Evolutionary conservation across 2,329 filamentous ascomycete species (phyloP).

Genomic region (Neonectria punicea): DNA sequence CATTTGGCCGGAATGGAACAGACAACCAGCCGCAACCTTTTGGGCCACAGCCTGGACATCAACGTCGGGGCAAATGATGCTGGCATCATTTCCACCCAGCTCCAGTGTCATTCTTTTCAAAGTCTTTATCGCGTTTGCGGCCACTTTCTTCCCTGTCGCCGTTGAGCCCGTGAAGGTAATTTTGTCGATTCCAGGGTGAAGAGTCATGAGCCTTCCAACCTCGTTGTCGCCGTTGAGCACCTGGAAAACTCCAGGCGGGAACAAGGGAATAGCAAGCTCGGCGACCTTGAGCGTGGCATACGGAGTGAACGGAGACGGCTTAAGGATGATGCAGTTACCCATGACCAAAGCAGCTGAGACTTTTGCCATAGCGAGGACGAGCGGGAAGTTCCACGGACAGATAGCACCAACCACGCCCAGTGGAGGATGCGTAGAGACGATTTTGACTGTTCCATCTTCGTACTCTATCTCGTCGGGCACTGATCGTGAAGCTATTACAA

Average conservation of each 20-base stretch:
- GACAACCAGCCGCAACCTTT: slow-evolving; percentile 56
- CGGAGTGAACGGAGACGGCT: slow-evolving; percentile 67
- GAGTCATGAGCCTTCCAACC: slow-evolving; percentile 66
- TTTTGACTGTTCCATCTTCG: not conserved
- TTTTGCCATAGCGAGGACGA: slow-evolving; percentile 62
- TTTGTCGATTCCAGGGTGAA: slow-evolving; percentile 67
- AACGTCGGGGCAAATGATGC: slow-evolving; percentile 66
- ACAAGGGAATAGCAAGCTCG: slow-evolving; percentile 64
- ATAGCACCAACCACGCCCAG: slow-evolving; percentile 58
- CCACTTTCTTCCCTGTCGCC: slow-evolving; percentile 70
- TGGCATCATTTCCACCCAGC: slow-evolving; percentile 67
- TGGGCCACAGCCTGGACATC: slow-evolving; percentile 52
- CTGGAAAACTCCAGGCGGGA: slow-evolving; percentile 70
- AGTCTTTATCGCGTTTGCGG: slow-evolving; percentile 62
- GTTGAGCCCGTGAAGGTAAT: slow-evolving; percentile 72
- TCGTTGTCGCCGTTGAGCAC: slow-evolving; percentile 68
- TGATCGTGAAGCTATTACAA: not conserved
- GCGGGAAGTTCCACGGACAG: slow-evolving; percentile 66
- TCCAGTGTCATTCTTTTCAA: slow-evolving; percentile 71
- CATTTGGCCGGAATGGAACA: slow-evolving; percentile 63
- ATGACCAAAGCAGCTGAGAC: slow-evolving; percentile 65
- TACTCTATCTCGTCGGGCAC: not conserved
- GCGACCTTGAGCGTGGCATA: slow-evolving; percentile 67
- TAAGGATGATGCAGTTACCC: slow-evolving; percentile 65
- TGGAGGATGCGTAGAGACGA: slow-evolving; percentile 36